phyloP scores from a whole-genome alignment of 1,139 yeast species.

The Candida glucosophila region DNA sequence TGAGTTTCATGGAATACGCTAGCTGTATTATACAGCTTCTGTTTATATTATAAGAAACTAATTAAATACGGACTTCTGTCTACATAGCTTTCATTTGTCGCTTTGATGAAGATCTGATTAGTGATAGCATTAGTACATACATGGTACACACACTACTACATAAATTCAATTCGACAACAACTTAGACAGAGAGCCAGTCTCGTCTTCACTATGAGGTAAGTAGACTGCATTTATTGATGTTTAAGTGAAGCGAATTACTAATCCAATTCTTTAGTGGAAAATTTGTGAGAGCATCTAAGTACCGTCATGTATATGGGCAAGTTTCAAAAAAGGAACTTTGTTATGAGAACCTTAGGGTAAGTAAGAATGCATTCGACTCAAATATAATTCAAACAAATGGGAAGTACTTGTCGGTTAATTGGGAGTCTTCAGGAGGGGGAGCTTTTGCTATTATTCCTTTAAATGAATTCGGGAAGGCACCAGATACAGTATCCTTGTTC shows the following conservation, averaged over 20 bases:
- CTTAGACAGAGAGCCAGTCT: too few species aligned
- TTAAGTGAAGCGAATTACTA: conserved; percentile 1
- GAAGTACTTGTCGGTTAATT: conserved; percentile 74
- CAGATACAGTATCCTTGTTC: conserved; percentile 86
- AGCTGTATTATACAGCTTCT: too few species aligned
- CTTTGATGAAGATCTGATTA: too few species aligned
- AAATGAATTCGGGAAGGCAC: conserved; percentile 83
- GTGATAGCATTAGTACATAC: too few species aligned
- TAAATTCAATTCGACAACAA: too few species aligned
- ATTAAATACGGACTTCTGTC: too few species aligned
- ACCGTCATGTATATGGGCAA: conserved; percentile 93
- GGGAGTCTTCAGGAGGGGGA: conserved; percentile 97
- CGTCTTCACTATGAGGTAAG: conserved; percentile 6
- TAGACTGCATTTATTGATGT: neutral
- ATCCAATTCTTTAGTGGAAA: conserved; percentile 49
- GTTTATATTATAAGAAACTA: too few species aligned
- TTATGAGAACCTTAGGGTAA: conserved; percentile 77
- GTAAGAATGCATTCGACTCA: conserved; percentile 95
- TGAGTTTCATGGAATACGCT: too few species aligned
- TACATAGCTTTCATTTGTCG: too few species aligned
- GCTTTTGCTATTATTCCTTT: conserved; percentile 92
- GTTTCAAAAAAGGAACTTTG: conserved; percentile 79
- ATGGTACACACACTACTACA: too few species aligned
- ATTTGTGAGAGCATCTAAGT: conserved; percentile 93
- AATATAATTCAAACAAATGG: conserved; percentile 76